phyloP scores from a whole-genome alignment of 371 early-diverging fungal species.

The Nematocida parisii region DNA sequence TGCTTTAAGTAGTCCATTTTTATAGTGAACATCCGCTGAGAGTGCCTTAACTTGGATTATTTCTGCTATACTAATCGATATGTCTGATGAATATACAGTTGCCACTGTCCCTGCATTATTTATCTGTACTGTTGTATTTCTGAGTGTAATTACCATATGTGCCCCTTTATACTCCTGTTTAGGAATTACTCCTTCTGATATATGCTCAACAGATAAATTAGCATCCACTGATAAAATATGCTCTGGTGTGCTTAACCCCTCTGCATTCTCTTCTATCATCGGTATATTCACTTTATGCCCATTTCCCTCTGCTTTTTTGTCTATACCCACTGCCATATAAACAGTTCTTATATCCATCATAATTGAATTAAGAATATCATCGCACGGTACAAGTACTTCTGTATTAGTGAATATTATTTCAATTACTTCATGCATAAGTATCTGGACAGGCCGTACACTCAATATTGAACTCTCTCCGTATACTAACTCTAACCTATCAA shows the following conservation, averaged over 20 bases:
- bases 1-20: background rate
- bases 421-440: background rate
- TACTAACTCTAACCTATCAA: background rate
- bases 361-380: background rate
- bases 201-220: background rate
- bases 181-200: background rate
- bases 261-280: background rate
- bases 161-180: background rate
- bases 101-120: background rate
- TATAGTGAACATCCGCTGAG: background rate
- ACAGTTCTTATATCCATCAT: background rate
- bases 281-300: background rate
- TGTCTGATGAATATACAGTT: background rate
- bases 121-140: background rate
- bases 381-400: background rate
- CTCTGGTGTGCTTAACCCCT: too few species aligned
- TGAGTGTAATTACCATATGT: background rate
- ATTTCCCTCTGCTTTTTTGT: background rate
- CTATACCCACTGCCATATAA: background rate
- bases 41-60: background rate
- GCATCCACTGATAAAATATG: too few species aligned
- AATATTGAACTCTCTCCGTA: background rate
- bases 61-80: background rate
- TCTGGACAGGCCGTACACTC: background rate
- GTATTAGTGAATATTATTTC: constrained; percentile 10